Conservation (phyloP, 1,284 basidiomycete genomes). For the Puccinia polysora region DNA sequence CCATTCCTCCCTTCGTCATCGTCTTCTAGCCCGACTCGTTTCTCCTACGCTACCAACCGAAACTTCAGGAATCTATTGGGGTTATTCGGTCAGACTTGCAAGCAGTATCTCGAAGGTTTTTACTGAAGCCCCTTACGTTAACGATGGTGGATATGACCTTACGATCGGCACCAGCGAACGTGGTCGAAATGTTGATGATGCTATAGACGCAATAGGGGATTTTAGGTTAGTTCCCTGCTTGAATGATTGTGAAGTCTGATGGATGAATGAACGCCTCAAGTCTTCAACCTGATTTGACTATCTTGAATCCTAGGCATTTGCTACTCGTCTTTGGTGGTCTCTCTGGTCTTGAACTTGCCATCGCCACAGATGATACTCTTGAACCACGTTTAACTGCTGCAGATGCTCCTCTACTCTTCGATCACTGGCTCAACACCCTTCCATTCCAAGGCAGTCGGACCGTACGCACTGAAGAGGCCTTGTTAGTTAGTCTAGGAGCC, state of each 20-base stretch:
- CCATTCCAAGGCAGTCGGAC: slow-evolving; percentile 51
- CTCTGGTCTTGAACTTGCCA: slow-evolving; percentile 49
- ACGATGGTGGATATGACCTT: slow-evolving; percentile 50
- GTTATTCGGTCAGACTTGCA: slow-evolving; percentile 50
- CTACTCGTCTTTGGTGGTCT: slow-evolving; percentile 52
- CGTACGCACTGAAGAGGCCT: slow-evolving; percentile 50
- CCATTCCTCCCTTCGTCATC: neutral
- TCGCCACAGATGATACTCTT: slow-evolving; percentile 50
- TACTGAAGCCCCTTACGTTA: slow-evolving; percentile 43
- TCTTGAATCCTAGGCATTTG: slow-evolving; percentile 45
- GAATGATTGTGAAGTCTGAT: slow-evolving; percentile 8
- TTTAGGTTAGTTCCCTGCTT: slow-evolving; percentile 43
- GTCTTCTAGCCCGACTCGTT: slow-evolving; percentile 46
- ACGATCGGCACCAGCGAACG: slow-evolving; percentile 52
- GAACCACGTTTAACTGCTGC: slow-evolving; percentile 49
- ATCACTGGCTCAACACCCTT: slow-evolving; percentile 52
- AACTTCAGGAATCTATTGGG: slow-evolving; percentile 51
- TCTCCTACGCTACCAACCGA: slow-evolving; percentile 50
- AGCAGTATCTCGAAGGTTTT: slow-evolving; percentile 47
- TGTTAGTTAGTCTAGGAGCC: slow-evolving; percentile 39
- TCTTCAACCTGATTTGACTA: neutral
- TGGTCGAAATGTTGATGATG: slow-evolving; percentile 46
- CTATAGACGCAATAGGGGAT: slow-evolving; percentile 10
- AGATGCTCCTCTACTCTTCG: slow-evolving; percentile 50
- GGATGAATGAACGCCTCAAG: neutral